These are phyloP conservation scores for Termitomyces sp. DNA, from an alignment of 768 basidiomycete genomes.

Conservation along the genomic window DNA sequence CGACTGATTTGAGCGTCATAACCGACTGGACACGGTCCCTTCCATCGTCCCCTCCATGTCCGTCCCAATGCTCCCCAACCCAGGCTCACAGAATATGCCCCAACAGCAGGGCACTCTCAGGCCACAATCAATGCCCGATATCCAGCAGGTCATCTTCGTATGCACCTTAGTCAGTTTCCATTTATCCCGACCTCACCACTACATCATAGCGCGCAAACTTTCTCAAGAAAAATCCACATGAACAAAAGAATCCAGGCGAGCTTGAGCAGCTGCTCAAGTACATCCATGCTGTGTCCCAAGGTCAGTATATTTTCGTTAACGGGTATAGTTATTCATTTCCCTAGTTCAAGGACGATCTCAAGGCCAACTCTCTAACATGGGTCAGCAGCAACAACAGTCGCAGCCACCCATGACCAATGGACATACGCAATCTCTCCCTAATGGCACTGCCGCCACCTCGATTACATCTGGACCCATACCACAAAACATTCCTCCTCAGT, in stretches of 20 bases:
- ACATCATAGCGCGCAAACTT: constrained; percentile 39
- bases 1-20: constrained; percentile 19
- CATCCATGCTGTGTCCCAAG: constrained; percentile 38
- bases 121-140: constrained; percentile 27
- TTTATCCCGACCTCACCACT: constrained; percentile 10
- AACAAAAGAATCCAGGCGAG: constrained; percentile 43
- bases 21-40: constrained; percentile 9
- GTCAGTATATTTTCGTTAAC: constrained; percentile 21
- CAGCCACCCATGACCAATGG: constrained; percentile 41
- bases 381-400: constrained; percentile 24
- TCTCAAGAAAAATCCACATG: constrained; percentile 44
- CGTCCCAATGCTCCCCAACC: constrained; percentile 35
- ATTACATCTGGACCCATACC: constrained; percentile 47
- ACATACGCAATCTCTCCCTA: constrained; percentile 30
- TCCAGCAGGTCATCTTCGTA: constrained; percentile 41
- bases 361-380: constrained; percentile 26
- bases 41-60: constrained; percentile 25
- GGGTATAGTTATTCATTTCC: not conserved
- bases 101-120: constrained; percentile 22
- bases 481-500: constrained; percentile 46
- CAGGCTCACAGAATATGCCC: constrained; percentile 26
- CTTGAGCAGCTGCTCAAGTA: constrained; percentile 43
- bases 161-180: constrained; percentile 13
- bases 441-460: constrained; percentile 36
- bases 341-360: constrained; percentile 18